Conservation (phyloP, 768 basidiomycete species). For the Rhodotorula kratochvilovae region DNA sequence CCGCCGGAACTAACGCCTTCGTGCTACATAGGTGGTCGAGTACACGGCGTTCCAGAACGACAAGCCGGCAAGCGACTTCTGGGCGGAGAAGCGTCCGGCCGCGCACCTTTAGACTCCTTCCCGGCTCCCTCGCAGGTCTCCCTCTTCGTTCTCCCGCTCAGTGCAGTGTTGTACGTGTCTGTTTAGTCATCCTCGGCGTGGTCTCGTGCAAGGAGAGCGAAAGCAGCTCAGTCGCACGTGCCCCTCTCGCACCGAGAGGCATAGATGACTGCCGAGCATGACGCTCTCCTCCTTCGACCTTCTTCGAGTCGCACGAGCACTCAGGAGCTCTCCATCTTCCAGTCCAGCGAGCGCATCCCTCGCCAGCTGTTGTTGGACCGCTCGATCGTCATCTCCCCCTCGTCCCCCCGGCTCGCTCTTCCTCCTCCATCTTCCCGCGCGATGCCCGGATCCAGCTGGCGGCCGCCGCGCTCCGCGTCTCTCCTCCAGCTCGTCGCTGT, state of each 20-base stretch:
- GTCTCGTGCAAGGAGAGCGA: too few species aligned
- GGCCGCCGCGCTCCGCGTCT: constrained; percentile 1
- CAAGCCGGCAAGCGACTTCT: constrained; percentile 16
- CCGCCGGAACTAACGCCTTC: background rate
- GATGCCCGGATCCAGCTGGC: background rate
- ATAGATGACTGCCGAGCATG: too few species aligned
- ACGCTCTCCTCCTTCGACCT: too few species aligned
- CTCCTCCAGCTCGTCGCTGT: constrained; percentile 11
- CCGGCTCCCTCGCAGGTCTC: background rate
- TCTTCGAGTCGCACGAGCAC: too few species aligned
- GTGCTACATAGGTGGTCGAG: constrained; percentile 22
- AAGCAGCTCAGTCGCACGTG: too few species aligned
- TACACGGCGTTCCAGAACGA: constrained; percentile 6
- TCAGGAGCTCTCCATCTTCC: too few species aligned
- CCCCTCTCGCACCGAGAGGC: too few species aligned
- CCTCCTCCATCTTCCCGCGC: background rate
- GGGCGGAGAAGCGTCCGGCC: constrained; percentile 15
- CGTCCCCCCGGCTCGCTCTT: background rate
- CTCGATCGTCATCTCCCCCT: background rate
- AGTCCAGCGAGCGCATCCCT: too few species aligned
- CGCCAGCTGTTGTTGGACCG: background rate
- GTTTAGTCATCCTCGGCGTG: background rate
- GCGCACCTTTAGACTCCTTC: background rate
- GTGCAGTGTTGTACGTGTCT: background rate
- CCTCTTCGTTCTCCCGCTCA: background rate